Percentiles rank a stretch among this genome's conserved stretches.
These are phyloP conservation scores for Populus tomentosa DNA, from an alignment of 441 rosid genomes.

Conservation along the genomic window DNA sequence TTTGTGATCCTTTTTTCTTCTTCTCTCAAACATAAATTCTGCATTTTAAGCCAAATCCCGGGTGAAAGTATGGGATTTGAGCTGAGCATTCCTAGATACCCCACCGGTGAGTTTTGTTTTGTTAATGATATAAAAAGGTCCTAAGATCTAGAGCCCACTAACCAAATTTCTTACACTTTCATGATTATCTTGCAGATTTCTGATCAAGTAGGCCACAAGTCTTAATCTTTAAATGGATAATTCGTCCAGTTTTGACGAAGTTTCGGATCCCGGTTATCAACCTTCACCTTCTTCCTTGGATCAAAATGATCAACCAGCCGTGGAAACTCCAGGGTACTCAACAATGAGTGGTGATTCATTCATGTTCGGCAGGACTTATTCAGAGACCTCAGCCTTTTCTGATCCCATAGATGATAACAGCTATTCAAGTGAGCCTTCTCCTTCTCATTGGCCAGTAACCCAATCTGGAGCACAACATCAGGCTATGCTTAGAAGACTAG, in stretches of 20 bases:
- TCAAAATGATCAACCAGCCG: conserved; percentile 42
- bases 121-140: conserved; percentile 23
- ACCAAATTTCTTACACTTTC: conserved; percentile 20
- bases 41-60: conserved; percentile 26
- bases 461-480: conserved; percentile 29
- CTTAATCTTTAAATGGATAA: conserved; percentile 36
- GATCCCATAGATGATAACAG: conserved; percentile 54
- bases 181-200: conserved; percentile 33
- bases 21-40: conserved; percentile 19
- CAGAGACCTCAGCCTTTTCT: conserved; percentile 59
- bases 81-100: conserved; percentile 2
- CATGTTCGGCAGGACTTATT: conserved; percentile 50
- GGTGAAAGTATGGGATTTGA: conserved; percentile 13
- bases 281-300: conserved; percentile 54
- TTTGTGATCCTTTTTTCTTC: conserved; percentile 8
- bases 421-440: conserved; percentile 66
- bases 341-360: conserved; percentile 62
- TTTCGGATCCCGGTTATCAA: conserved; percentile 45
- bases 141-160: conserved; percentile 8
- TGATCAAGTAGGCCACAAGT: conserved; percentile 13
- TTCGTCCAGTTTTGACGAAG: conserved; percentile 41
- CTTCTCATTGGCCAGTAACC: conserved; percentile 50
- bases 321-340: conserved; percentile 60
- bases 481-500: conserved; percentile 24
- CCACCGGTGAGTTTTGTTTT: conserved; percentile 12